A percentile compares a stretch with the other conserved stretches of the same genome.
Evolutionary conservation across 805 yeast genomes (phyloP).

Genomic region (Yamadazyma laniorum): DNA sequence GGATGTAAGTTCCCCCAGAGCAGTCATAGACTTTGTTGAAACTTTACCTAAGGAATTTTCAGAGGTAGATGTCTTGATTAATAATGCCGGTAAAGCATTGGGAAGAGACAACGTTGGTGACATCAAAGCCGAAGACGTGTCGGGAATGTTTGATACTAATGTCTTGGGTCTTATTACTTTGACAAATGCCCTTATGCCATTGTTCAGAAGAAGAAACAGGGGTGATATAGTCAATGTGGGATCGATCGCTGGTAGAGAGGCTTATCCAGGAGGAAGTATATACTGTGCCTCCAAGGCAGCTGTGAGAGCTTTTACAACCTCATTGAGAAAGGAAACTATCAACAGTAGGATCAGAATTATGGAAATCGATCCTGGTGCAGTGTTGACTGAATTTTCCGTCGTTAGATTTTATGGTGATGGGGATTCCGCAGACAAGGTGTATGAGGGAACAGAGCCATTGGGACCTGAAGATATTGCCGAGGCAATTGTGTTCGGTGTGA

Average conservation of each 20-base stretch:
- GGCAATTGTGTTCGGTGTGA: conserved; percentile 33
- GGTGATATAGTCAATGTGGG: conserved; percentile 41
- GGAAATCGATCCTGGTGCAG: conserved; percentile 43
- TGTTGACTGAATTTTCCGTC: conserved; percentile 37
- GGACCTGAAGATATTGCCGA: conserved; percentile 39
- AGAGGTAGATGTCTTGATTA: conserved; percentile 37
- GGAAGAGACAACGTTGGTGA: conserved; percentile 33
- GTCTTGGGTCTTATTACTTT: conserved; percentile 35
- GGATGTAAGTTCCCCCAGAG: conserved; percentile 28
- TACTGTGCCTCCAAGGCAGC: conserved; percentile 42
- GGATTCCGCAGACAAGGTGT: conserved; percentile 30
- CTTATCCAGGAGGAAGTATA: conserved; percentile 38
- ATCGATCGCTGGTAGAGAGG: conserved; percentile 38
- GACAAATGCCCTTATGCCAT: conserved; percentile 38
- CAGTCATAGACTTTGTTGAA: conserved; percentile 28
- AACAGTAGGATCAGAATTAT: conserved; percentile 35
- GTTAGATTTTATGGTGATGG: conserved; percentile 36
- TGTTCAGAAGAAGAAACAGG: conserved; percentile 31
- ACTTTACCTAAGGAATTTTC: conserved; percentile 33
- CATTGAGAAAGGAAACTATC: conserved; percentile 38
- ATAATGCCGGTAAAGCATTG: conserved; percentile 42
- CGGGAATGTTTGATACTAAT: conserved; percentile 39
- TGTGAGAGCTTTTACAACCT: conserved; percentile 30
- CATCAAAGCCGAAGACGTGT: conserved; percentile 27
- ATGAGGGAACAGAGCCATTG: conserved; percentile 35